Percentiles rank a stretch among this genome's conserved stretches.
phyloP scores from a whole-genome alignment of 768 basidiomycete genomes.

The Kwoniella sp. region DNA sequence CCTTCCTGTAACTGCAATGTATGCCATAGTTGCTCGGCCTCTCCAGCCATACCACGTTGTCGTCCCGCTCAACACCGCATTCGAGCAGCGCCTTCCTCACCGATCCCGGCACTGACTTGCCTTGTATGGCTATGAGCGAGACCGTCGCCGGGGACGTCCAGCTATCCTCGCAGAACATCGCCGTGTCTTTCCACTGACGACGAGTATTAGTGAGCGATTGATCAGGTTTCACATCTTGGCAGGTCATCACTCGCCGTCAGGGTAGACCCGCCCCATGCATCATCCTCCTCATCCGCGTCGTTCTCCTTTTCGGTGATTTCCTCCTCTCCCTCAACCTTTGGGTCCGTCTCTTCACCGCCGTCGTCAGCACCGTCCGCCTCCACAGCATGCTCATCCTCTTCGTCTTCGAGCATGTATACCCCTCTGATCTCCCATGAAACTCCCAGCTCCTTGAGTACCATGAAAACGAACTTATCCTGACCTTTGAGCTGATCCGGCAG shows the following conservation, averaged over 20 bases:
- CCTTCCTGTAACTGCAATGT: neutral
- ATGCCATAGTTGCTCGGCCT: neutral
- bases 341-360: neutral
- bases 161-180: neutral
- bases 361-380: neutral
- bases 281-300: neutral
- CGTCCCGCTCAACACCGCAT: neutral
- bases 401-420: neutral
- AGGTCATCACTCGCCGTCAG: neutral
- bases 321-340: no score
- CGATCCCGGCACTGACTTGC: neutral
- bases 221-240: neutral
- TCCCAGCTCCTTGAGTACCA: neutral
- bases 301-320: neutral
- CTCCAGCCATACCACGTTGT: neutral
- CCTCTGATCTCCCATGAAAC: neutral
- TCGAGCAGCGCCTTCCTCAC: neutral
- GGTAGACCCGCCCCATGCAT: neutral
- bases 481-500: neutral
- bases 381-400: neutral
- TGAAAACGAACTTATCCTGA: neutral
- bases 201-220: no score
- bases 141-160: no score
- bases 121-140: neutral
- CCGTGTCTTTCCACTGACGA: neutral